Evolutionary conservation across 331 rosid genomes (phyloP).

Genomic region (Rosa hybrid): DNA sequence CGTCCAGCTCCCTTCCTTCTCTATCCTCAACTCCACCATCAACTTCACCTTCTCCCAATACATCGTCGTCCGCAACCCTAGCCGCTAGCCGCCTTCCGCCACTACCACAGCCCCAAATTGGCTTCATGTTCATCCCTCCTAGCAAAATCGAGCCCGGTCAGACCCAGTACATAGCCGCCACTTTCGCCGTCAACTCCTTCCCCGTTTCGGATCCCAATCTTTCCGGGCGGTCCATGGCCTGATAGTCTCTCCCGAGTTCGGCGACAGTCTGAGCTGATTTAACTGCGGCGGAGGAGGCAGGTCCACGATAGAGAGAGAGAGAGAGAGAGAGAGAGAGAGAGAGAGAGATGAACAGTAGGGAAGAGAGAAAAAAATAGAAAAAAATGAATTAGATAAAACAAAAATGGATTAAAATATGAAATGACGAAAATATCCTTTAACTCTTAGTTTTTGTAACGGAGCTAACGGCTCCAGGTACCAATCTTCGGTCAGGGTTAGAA

Average conservation of each 20-base stretch:
- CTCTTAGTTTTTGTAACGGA: too few relatives aligned
- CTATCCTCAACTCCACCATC: constrained; percentile 23
- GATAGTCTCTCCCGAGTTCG: constrained; percentile 29
- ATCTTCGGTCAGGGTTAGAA: too few relatives aligned
- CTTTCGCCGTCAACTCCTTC: constrained; percentile 60
- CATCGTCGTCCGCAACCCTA: constrained; percentile 74
- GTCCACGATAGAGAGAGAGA: constrained; percentile 44
- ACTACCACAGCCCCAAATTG: constrained; percentile 80
- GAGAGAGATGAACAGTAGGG: too few relatives aligned
- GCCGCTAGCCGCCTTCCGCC: constrained; percentile 58
- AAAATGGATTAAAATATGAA: too few relatives aligned
- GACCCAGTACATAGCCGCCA: constrained; percentile 76
- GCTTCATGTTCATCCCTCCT: constrained; percentile 95
- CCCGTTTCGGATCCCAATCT: constrained; percentile 44
- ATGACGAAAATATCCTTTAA: too few relatives aligned
- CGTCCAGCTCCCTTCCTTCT: constrained; percentile 73
- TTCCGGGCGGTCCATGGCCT: background rate
- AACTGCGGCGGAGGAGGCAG: constrained; percentile 32
- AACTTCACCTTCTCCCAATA: constrained; percentile 81
- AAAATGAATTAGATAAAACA: too few relatives aligned
- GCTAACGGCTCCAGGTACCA: too few relatives aligned
- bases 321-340: too few relatives aligned
- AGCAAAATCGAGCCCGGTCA: constrained; percentile 60
- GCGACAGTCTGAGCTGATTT: constrained; percentile 36
- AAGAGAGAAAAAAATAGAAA: too few relatives aligned